Conservation (phyloP, 1,139 yeast genomes). For the Sugiyamaella japonica region DNA sequence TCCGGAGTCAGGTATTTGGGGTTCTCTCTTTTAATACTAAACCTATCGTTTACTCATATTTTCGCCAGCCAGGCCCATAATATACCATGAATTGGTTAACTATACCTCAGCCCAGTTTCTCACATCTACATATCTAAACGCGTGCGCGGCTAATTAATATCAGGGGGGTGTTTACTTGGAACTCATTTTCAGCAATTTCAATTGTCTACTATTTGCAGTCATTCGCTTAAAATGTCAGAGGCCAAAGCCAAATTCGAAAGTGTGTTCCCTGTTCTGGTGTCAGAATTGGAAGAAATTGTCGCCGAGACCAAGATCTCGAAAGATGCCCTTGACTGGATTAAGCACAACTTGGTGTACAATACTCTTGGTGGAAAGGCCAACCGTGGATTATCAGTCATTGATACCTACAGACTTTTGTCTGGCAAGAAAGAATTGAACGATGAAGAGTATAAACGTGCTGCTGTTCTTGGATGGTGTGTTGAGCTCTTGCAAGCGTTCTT, state of each 20-base stretch:
- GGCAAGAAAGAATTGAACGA: constrained; percentile 61
- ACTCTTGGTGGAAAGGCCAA: constrained; percentile 96
- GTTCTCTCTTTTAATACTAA: no score
- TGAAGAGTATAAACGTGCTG: constrained; percentile 78
- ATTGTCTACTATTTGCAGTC: neutral
- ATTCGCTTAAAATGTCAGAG: constrained; percentile 21
- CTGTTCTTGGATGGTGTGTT: constrained; percentile 93
- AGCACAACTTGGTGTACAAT: constrained; percentile 72
- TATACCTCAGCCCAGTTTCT: neutral
- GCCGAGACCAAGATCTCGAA: constrained; percentile 75
- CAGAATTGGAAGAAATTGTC: constrained; percentile 67
- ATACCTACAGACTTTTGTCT: constrained; percentile 81
- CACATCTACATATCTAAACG: neutral
- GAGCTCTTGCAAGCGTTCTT: constrained; percentile 96
- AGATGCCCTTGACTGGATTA: constrained; percentile 88
- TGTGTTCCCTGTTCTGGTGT: constrained; percentile 75
- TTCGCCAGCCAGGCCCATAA: no score
- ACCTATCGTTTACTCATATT: no score
- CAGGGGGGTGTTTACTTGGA: neutral
- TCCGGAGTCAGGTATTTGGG: no score
- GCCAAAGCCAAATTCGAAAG: constrained; percentile 62
- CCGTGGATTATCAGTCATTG: constrained; percentile 94
- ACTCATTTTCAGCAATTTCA: neutral
- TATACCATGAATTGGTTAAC: no score
- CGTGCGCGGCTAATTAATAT: neutral